Base-by-base conservation (phyloP, 1,139 yeast species). In the Scheffersomyces titani region DNA sequence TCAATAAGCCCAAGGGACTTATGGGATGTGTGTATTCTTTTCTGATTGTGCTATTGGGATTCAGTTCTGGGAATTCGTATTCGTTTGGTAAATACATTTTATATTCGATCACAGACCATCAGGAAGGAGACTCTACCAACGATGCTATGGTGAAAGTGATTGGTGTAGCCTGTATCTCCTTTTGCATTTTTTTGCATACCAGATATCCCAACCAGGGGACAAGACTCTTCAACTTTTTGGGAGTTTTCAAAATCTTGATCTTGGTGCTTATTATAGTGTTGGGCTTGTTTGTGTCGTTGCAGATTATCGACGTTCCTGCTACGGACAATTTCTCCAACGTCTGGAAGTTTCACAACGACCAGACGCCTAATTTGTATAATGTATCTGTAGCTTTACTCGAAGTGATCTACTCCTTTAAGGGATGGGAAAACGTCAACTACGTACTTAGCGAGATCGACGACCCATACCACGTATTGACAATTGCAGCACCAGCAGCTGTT, bases 401-500 rank as follows among this genome's bases (percentile, higher is more conserved):
- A 59, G 76, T 78, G 50, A 74, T 78, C 9, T 71, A 73, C 65
- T 75, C 79, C 6, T 76, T 75, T 59, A 76, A 75, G 54, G 80
- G 80, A 11, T 72, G 83, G 83, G 82, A 78, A 62, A 78, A 78
- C 59, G 82, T 77, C 54, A 78, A 78, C 59, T 78, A 78, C 56
- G 82, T 78, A 9, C 68, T 78, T 36, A 75, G 68, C 62, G 82
- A 78, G 59, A 73, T 78, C 40, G 70, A 71, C 18, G 72, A 89
- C 65, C 96, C 96, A 0, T 83, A 85, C 55, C 81, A 84, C 59
- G 88, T 90, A 19, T 77, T 90, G 59, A 87, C 84, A 52, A 74
- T 86, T 51, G 90, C 93, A 0, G 94, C 93, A 16, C 96, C 96
- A 9, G 66, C 81, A 22, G 90, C 94, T 0, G 83, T 90, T 51